phyloP scores from a whole-genome alignment of 2,329 filamentous ascomycete species.

The Atkinsonella texensis region DNA sequence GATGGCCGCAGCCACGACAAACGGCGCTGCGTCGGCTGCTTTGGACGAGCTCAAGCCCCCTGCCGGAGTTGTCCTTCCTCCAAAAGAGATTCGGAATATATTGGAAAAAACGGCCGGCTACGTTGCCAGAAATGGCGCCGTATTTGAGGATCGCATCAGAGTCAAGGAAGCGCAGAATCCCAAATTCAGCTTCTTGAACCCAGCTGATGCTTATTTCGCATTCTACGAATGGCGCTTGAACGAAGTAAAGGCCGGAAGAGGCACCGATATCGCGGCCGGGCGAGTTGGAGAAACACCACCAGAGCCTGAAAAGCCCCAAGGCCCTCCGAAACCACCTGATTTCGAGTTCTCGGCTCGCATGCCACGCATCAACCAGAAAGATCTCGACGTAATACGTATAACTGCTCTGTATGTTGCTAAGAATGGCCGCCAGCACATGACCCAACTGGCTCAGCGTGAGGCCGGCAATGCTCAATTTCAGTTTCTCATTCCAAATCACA shows the following conservation, averaged over 20 bases:
- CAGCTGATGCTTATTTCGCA: constrained; percentile 69
- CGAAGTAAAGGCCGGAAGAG: constrained; percentile 75
- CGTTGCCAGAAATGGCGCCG: constrained; percentile 55
- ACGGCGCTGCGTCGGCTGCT: constrained; percentile 38
- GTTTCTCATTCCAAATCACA: constrained; percentile 90
- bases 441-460: constrained; percentile 76
- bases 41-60: constrained; percentile 67
- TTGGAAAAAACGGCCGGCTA: constrained; percentile 95
- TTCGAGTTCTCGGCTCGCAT: constrained; percentile 93
- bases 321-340: constrained; percentile 72
- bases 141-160: constrained; percentile 74
- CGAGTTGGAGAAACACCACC: constrained; percentile 50
- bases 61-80: constrained; percentile 73
- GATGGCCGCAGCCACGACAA: constrained; percentile 28
- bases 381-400: constrained; percentile 61
- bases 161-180: constrained; percentile 73
- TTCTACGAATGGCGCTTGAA: constrained; percentile 87
- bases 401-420: constrained; percentile 89
- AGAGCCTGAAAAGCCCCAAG: constrained; percentile 54
- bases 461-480: constrained; percentile 89
- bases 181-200: constrained; percentile 82
- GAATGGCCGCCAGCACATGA: constrained; percentile 87
- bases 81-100: constrained; percentile 70
- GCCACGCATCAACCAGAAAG: constrained; percentile 93
- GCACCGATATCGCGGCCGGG: constrained; percentile 66